Conservation (phyloP, 2,329 filamentous ascomycete genomes). For the Exserohilum turcica region DNA sequence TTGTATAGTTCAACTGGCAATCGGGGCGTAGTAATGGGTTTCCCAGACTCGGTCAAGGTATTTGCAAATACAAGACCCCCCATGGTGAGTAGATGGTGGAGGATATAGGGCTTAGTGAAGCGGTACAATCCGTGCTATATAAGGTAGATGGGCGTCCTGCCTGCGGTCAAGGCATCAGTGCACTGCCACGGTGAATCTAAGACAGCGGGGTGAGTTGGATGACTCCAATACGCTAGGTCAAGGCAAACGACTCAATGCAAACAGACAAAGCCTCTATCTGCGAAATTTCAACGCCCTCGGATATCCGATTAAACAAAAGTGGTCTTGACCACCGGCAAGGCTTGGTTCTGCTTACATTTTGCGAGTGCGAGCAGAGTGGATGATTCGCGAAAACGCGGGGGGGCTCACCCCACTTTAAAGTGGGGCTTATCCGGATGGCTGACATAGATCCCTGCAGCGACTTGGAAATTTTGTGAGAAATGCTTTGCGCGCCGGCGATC, state of each 20-base stretch:
- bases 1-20: conserved; percentile 66
- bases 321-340: no score
- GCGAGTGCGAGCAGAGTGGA: neutral
- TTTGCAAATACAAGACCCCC: conserved; percentile 59
- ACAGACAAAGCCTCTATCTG: no score
- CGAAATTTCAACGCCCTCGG: no score
- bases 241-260: no score
- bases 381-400: conserved; percentile 3
- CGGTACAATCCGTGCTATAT: neutral
- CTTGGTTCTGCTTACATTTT: neutral
- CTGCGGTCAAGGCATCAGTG: neutral
- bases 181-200: neutral
- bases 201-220: neutral
- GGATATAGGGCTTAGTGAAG: neutral
- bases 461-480: conserved; percentile 22
- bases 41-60: conserved; percentile 42
- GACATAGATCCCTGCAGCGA: conserved; percentile 14
- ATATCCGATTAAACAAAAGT: no score
- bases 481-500: conserved; percentile 10
- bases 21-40: conserved; percentile 65
- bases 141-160: no score
- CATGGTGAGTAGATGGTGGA: conserved; percentile 55
- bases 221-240: no score
- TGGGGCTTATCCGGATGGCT: conserved; percentile 7
- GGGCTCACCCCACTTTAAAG: conserved; percentile 18